Base-by-base conservation (phyloP, 352 stramenopile species). In the Phytophthora ramorum region DNA sequence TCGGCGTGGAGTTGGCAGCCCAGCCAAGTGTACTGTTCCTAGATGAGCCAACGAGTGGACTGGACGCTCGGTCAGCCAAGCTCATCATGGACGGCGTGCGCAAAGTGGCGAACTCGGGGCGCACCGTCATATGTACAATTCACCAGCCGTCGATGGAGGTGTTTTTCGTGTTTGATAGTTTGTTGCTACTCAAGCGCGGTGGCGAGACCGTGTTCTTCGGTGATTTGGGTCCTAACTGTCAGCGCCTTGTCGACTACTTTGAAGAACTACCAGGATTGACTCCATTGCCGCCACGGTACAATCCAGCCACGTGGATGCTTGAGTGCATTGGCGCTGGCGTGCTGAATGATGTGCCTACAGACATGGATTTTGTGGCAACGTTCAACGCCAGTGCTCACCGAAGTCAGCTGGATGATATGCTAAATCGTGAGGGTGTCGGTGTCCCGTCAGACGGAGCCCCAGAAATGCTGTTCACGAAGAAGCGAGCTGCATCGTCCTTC, bases 291-390 rank as follows among this genome's bases (percentile, higher is more conserved):
- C 63, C 58, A 41, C 67, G 70, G 45, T 78, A 87, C 53, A 95
- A 96, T 55, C 84, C 88, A 20, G 84, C 84, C 14, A 92, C 88
- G 38, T 96, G 85, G 85, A 93, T 96, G 83, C 71, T 96, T 9
- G 73, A 84, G 51, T 73, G 51, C 26, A 78, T 81, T 22, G 71
- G 71, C 2, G 72, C 78, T n/a, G 79, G 62, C 38, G 63, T 75
- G 32, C 20, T 48, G 9, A 28, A 87, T 61, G 58, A 54, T 60
- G 35, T 48, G 4, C 32, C 37, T 9, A 61, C 89, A 44, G 50
- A 58, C 3, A 34, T 48, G 9, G 69, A 83, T 30, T 83, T 81
- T 51, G 75, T 79, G 0, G 34, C 47, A 0, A 45, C 19, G 0
- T 83, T 77, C 55, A 48, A 79, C 4, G 32, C 64, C 1, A 85